Evolutionary conservation across 2,329 filamentous ascomycete species (phyloP).

Genomic region (Chaetomium sp.): DNA sequence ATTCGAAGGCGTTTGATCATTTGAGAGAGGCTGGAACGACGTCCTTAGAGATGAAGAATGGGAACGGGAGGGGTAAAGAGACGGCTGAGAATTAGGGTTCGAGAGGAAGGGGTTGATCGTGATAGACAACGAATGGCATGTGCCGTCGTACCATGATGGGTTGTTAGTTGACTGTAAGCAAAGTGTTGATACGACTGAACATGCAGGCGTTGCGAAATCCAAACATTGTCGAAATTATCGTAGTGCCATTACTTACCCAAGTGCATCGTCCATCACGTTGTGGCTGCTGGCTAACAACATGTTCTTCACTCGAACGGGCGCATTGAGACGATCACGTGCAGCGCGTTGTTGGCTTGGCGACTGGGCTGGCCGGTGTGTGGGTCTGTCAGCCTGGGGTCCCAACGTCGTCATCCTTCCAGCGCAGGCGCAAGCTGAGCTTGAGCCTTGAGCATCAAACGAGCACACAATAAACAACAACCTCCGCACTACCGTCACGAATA

Average conservation of each 20-base stretch:
- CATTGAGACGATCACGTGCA: too few relatives aligned
- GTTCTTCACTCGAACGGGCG: too few relatives aligned
- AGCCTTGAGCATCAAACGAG: constrained; percentile 3
- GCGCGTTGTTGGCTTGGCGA: not conserved
- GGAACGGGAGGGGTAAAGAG: not conserved
- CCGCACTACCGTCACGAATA: too few relatives aligned
- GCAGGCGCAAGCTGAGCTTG: not conserved
- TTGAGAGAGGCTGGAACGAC: not conserved
- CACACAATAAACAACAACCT: not conserved
- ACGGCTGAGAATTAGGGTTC: not conserved
- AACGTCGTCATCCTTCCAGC: constrained; percentile 12
- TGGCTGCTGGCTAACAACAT: too few relatives aligned
- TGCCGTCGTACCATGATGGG: not conserved
- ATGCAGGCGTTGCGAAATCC: not conserved
- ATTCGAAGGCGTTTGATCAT: not conserved
- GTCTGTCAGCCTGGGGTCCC: constrained; percentile 3
- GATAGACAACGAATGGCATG: too few relatives aligned
- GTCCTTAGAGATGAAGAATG: not conserved
- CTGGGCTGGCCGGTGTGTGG: constrained; percentile 8
- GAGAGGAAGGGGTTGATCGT: too few relatives aligned
- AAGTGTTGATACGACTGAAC: not conserved
- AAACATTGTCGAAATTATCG: too few relatives aligned
- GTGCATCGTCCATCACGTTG: too few relatives aligned
- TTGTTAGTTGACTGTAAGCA: not conserved
- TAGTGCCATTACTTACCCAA: too few relatives aligned